Evolutionary conservation across 2,329 filamentous ascomycete species (phyloP).

Genomic region (Fusarium brachygibbosum): DNA sequence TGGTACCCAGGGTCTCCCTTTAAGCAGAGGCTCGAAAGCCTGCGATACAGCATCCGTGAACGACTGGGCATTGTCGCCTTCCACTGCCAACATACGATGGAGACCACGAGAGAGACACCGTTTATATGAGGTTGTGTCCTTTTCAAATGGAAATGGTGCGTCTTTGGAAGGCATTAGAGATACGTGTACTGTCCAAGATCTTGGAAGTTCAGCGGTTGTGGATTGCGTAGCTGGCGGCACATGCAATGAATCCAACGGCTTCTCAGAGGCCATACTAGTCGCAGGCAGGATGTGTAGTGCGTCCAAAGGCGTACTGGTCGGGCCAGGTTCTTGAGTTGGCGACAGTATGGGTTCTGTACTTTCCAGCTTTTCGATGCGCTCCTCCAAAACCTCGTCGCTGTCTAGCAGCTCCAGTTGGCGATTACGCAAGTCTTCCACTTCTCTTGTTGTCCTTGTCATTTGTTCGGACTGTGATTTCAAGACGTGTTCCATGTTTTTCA

Average conservation of each 20-base stretch:
- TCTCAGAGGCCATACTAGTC: conserved; percentile 17
- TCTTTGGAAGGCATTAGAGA: conserved; percentile 68
- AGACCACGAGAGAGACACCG: conserved; percentile 71
- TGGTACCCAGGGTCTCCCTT: conserved; percentile 67
- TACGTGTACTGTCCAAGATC: conserved; percentile 70
- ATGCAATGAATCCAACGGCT: conserved; percentile 15
- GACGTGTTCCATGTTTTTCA: conserved; percentile 54
- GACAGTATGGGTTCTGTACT: conserved; percentile 42
- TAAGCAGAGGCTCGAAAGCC: conserved; percentile 65
- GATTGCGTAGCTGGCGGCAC: conserved; percentile 11
- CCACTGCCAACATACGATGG: conserved; percentile 69
- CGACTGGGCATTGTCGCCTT: conserved; percentile 62
- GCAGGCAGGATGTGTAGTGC: conserved; percentile 36
- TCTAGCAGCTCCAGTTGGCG: conserved; percentile 65
- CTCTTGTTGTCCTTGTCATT: conserved; percentile 57
- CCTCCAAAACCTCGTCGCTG: conserved; percentile 66
- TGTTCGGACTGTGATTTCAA: conserved; percentile 58
- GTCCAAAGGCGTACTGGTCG: conserved; percentile 20
- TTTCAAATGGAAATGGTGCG: conserved; percentile 72
- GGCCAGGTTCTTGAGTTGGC: conserved; percentile 42
- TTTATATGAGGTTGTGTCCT: conserved; percentile 72
- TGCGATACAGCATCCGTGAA: conserved; percentile 63
- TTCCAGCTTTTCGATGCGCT: conserved; percentile 65
- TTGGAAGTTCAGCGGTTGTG: conserved; percentile 41
- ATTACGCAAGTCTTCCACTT: conserved; percentile 61